Percentiles rank a stretch among this genome's conserved stretches.
Conservation (phyloP, 225 moss, liverwort and hornwort species). For the Sphagnum tenellum region DNA sequence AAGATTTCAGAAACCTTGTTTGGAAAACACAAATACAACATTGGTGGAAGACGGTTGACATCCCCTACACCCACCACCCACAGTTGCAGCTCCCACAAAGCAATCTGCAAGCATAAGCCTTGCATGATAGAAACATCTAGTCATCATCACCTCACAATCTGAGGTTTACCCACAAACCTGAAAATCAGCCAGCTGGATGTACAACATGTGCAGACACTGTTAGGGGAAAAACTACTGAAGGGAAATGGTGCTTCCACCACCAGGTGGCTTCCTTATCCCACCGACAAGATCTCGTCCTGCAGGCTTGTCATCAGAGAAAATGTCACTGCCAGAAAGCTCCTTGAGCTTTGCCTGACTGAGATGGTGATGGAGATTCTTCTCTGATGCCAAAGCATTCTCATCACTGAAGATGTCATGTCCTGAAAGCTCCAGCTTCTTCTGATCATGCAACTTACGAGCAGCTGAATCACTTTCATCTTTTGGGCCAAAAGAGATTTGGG, state of each 20-base stretch:
- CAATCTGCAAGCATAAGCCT: too few relatives aligned
- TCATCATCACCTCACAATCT: too few relatives aligned
- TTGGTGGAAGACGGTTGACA: too few relatives aligned
- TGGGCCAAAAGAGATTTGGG: conserved; percentile 75
- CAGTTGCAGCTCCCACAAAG: too few relatives aligned
- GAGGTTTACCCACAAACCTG: too few relatives aligned
- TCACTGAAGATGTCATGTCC: conserved; percentile 96
- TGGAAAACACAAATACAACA: too few relatives aligned
- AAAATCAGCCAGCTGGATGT: too few relatives aligned
- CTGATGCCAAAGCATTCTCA: conserved; percentile 29
- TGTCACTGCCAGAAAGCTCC: conserved; percentile 91
- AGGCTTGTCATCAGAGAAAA: conserved; percentile 91
- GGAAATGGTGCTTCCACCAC: conserved; percentile 86
- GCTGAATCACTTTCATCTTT: conserved; percentile 28
- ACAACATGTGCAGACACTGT: too few relatives aligned
- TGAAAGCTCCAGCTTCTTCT: conserved; percentile 81
- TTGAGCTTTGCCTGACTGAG: conserved; percentile 83
- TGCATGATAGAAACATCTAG: too few relatives aligned
- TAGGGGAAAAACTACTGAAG: conserved; percentile 38
- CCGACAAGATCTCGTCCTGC: conserved; percentile 81
- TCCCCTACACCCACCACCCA: too few relatives aligned
- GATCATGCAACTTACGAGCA: conserved; percentile 73
- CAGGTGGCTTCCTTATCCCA: conserved; percentile 93
- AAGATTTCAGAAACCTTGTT: too few relatives aligned
- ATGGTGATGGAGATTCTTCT: conserved; percentile 62